Conservation (phyloP, 805 yeast genomes). For the Teunomyces pallodes region DNA sequence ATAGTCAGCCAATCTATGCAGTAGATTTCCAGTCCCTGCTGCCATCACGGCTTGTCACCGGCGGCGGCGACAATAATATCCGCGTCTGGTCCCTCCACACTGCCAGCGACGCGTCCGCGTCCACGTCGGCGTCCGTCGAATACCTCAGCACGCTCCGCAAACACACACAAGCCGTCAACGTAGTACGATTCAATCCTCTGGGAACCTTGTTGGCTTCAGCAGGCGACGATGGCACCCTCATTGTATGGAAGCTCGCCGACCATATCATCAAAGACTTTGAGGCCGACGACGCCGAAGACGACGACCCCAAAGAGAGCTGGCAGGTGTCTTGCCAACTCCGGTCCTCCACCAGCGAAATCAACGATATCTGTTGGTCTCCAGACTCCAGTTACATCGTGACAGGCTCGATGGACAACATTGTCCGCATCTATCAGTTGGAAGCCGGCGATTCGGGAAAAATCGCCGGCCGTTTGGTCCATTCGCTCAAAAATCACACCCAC, state of each 20-base stretch:
- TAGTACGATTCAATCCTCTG: constrained; percentile 70
- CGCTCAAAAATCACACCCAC: constrained; percentile 73
- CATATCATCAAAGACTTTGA: constrained; percentile 61
- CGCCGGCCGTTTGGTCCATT: constrained; percentile 18
- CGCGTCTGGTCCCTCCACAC: constrained; percentile 47
- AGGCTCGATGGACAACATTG: constrained; percentile 87
- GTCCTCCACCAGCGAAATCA: constrained; percentile 70
- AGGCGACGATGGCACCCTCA: constrained; percentile 90
- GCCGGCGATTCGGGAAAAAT: neutral
- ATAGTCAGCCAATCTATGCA: constrained; percentile 70
- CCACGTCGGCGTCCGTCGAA: constrained; percentile 43
- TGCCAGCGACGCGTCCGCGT: constrained; percentile 1
- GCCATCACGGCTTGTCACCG: constrained; percentile 62
- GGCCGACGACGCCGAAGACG: constrained; percentile 38
- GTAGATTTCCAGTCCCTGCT: constrained; percentile 56
- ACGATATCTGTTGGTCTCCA: constrained; percentile 93
- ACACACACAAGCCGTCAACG: constrained; percentile 94
- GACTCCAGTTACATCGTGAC: constrained; percentile 72
- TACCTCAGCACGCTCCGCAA: constrained; percentile 79
- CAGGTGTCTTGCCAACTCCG: constrained; percentile 55
- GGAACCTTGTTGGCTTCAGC: constrained; percentile 82
- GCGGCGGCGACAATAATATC: constrained; percentile 93
- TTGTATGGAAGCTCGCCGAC: constrained; percentile 71
- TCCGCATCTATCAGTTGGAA: constrained; percentile 60
- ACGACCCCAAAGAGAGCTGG: constrained; percentile 74